These are phyloP conservation scores for Monilinia polystroma DNA, from an alignment of 2,329 filamentous ascomycete genomes.

Conservation along the genomic window DNA sequence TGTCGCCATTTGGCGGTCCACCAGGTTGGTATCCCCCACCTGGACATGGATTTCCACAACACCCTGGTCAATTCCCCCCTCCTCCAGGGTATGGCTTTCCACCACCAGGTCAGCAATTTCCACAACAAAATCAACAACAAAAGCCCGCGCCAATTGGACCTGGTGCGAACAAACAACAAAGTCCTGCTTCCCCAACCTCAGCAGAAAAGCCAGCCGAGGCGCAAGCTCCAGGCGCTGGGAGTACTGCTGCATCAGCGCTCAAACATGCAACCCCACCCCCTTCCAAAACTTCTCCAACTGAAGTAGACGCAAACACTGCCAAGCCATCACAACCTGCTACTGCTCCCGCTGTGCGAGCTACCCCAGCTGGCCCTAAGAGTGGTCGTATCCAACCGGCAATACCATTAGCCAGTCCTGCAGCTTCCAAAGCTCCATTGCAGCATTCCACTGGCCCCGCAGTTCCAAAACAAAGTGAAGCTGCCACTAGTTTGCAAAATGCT, in stretches of 20 bases:
- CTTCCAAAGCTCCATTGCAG: conserved; percentile 43
- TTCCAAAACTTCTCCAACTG: conserved; percentile 62
- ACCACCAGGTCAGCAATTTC: conserved; percentile 60
- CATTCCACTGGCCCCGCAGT: conserved; percentile 33
- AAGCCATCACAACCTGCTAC: conserved; percentile 27
- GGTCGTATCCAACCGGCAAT: conserved; percentile 63
- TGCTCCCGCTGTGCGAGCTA: conserved; percentile 23
- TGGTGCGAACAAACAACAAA: conserved; percentile 49
- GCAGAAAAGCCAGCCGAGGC: conserved; percentile 43
- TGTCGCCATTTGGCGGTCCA: conserved; percentile 68
- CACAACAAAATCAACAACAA: conserved; percentile 41
- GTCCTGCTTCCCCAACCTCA: conserved; percentile 45
- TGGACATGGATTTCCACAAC: conserved; percentile 70
- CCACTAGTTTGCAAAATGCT: conserved; percentile 58
- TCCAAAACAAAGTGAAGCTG: conserved; percentile 36
- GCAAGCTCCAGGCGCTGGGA: conserved; percentile 47
- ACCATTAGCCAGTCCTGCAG: conserved; percentile 51
- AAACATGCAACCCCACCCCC: conserved; percentile 57
- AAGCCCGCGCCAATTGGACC: conserved; percentile 54
- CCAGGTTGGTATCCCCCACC: conserved; percentile 76
- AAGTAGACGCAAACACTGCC: conserved; percentile 48
- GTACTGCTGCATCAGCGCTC: conserved; percentile 40
- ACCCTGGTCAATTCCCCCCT: conserved; percentile 52
- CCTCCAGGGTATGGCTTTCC: conserved; percentile 46
- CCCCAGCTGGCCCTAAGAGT: conserved; percentile 45